These are phyloP conservation scores for Aspergillus novofumigatus DNA, from an alignment of 2,329 filamentous ascomycete genomes.

Conservation along the genomic window DNA sequence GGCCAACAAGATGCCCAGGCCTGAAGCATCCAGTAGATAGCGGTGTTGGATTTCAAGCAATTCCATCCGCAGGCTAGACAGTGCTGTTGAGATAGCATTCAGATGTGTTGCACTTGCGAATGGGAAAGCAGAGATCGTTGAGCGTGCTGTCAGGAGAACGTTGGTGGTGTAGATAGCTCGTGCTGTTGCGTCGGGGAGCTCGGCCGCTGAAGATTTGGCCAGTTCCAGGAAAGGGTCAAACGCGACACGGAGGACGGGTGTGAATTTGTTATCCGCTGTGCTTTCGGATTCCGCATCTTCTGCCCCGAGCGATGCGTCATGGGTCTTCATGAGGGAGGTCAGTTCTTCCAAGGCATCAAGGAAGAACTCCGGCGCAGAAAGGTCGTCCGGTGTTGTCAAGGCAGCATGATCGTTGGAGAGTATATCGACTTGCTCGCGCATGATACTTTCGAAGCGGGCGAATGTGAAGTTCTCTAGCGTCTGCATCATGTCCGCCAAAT, in stretches of 20 bases:
- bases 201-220: slow-evolving; percentile 49
- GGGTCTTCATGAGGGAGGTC: slow-evolving; percentile 74
- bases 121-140: slow-evolving; percentile 39
- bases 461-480: slow-evolving; percentile 72
- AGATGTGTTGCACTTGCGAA: slow-evolving; percentile 63
- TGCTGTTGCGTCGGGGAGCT: slow-evolving; percentile 33
- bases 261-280: slow-evolving; percentile 65
- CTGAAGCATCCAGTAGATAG: slow-evolving; percentile 72
- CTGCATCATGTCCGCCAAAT: slow-evolving; percentile 64
- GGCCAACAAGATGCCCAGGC: slow-evolving; percentile 61
- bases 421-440: slow-evolving; percentile 66
- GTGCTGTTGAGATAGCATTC: slow-evolving; percentile 53
- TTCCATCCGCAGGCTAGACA: slow-evolving; percentile 41
- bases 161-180: slow-evolving; percentile 50
- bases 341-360: slow-evolving; percentile 75
- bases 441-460: slow-evolving; percentile 74
- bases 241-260: slow-evolving; percentile 69
- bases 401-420: slow-evolving; percentile 69
- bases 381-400: slow-evolving; percentile 64
- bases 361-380: slow-evolving; percentile 75
- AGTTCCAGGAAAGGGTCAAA: slow-evolving; percentile 81
- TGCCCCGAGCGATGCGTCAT: slow-evolving; percentile 68
- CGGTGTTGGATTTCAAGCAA: slow-evolving; percentile 65
- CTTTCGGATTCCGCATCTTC: slow-evolving; percentile 43
- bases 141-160: slow-evolving; percentile 40